Evolutionary conservation across 1,284 basidiomycete genomes (phyloP).

Genomic region (Leucocoprinus gongylophorus): DNA sequence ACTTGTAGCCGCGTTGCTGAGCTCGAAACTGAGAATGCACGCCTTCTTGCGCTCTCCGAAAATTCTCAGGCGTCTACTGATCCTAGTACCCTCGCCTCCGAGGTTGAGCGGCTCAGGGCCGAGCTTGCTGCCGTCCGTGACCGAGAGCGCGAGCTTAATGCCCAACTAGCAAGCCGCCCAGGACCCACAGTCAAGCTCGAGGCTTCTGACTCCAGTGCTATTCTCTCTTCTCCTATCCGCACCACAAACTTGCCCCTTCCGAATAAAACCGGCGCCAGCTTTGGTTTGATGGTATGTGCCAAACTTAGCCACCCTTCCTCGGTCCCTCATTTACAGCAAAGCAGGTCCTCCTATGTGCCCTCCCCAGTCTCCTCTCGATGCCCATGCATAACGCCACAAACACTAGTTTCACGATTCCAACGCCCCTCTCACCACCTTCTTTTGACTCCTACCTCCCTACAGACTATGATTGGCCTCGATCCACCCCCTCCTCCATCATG

Average conservation of each 20-base stretch:
- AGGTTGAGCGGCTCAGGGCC: constrained; percentile 58
- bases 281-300: constrained; percentile 58
- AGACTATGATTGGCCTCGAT: constrained; percentile 52
- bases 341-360: constrained; percentile 64
- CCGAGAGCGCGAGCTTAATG: constrained; percentile 58
- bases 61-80: constrained; percentile 23
- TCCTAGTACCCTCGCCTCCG: constrained; percentile 39
- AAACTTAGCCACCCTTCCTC: constrained; percentile 13
- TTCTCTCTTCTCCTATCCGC: constrained; percentile 35
- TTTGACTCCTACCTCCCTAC: constrained; percentile 39
- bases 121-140: constrained; percentile 58
- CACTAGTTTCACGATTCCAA: constrained; percentile 48
- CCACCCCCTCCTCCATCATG: constrained; percentile 39
- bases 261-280: constrained; percentile 52
- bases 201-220: constrained; percentile 22
- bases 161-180: constrained; percentile 40
- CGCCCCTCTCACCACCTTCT: constrained; percentile 39
- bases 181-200: constrained; percentile 48
- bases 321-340: constrained; percentile 10
- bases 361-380: constrained; percentile 67
- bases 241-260: constrained; percentile 35
- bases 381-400: constrained; percentile 45
- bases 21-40: constrained; percentile 71
- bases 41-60: constrained; percentile 51
- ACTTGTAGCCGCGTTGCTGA: constrained; percentile 56